A percentile compares a stretch with the other conserved stretches of the same genome.
These are phyloP conservation scores for Colletotrichum somersetense DNA, from an alignment of 2,329 filamentous ascomycete genomes.

Conservation along the genomic window DNA sequence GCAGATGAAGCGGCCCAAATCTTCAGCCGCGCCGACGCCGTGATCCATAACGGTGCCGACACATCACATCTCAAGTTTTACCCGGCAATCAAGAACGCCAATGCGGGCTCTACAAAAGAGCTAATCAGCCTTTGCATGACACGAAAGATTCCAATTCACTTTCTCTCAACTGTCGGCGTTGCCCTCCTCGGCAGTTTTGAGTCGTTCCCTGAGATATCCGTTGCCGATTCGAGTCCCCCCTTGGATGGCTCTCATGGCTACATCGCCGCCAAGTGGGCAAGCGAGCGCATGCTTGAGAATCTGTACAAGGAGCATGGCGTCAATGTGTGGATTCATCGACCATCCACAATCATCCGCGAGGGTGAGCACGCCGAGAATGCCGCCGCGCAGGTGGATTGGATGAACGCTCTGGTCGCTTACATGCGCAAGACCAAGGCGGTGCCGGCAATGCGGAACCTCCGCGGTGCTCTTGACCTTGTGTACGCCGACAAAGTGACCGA, in stretches of 20 bases:
- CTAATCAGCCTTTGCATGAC: conserved; percentile 45
- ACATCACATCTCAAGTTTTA: conserved; percentile 51
- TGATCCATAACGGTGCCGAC: too few species aligned
- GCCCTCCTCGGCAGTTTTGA: conserved; percentile 21
- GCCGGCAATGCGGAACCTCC: too few species aligned
- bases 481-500: too few species aligned
- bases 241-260: conserved; percentile 49
- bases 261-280: conserved; percentile 51
- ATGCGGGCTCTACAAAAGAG: conserved; percentile 49
- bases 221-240: conserved; percentile 26
- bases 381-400: too few species aligned
- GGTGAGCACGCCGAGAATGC: too few species aligned
- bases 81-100: conserved; percentile 45
- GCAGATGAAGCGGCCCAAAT: conserved; percentile 28
- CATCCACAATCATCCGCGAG: conserved; percentile 27
- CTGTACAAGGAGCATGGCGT: conserved; percentile 34
- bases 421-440: not conserved
- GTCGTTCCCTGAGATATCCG: conserved; percentile 33
- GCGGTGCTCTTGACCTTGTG: too few species aligned
- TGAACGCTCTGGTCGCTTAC: not conserved
- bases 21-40: conserved; percentile 46
- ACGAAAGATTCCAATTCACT: conserved; percentile 52
- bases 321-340: conserved; percentile 48
- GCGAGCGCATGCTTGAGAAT: conserved; percentile 50
- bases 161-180: conserved; percentile 50